Percentiles rank a stretch among this genome's conserved stretches.
Evolutionary conservation across 78 protist genomes (phyloP).

Genomic region (Anaeramoeba flamelloides): DNA sequence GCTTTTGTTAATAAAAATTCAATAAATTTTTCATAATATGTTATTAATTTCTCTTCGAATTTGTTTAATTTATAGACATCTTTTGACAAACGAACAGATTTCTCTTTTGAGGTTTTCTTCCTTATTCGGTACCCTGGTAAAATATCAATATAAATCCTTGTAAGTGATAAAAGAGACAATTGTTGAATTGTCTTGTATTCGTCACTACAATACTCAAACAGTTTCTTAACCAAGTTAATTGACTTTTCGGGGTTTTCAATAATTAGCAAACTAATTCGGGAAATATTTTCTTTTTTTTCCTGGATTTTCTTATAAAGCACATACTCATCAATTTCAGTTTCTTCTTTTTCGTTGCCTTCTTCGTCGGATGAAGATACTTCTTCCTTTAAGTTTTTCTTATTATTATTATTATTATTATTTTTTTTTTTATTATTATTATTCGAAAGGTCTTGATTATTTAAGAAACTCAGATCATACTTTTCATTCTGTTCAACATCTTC

Average conservation of each 20-base stretch:
- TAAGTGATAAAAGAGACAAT: neutral
- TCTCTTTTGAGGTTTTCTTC: slow-evolving; percentile 13
- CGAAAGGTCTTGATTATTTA: too few species aligned
- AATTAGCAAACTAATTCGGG: neutral
- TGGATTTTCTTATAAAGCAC: neutral
- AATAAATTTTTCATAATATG: slow-evolving; percentile 14
- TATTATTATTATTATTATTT: too few species aligned
- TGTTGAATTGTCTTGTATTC: neutral
- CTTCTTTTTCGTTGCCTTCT: neutral
- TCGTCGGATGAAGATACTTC: too few species aligned
- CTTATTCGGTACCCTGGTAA: slow-evolving; percentile 31
- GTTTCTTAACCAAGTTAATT: neutral
- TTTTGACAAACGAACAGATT: slow-evolving; percentile 14
- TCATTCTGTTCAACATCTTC: too few species aligned
- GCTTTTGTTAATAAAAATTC: slow-evolving; percentile 1
- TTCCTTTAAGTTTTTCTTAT: too few species aligned
- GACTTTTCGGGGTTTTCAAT: neutral
- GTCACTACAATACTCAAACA: neutral
- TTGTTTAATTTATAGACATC: slow-evolving; percentile 12
- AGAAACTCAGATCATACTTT: too few species aligned
- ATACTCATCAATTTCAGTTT: neutral
- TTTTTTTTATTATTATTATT: too few species aligned
- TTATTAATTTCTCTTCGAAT: slow-evolving; percentile 15
- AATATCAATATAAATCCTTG: slow-evolving; percentile 11
- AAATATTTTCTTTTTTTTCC: neutral